Conservation (phyloP, 495 filamentous ascomycete genomes). For the Evernia prunastri region DNA sequence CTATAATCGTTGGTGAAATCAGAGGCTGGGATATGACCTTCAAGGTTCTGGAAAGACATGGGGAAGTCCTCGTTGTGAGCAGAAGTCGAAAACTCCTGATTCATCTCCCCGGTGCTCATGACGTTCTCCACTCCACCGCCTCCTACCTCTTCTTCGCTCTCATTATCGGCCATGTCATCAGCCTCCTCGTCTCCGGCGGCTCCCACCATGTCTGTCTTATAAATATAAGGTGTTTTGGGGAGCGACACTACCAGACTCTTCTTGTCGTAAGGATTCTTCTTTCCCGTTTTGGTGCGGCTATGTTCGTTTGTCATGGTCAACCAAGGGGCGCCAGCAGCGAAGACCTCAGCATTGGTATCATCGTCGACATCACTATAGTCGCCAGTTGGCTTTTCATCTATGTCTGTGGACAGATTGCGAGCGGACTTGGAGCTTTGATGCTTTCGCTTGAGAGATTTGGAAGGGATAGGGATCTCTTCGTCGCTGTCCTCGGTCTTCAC, state of each 20-base stretch:
- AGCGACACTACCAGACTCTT: conserved; percentile 2
- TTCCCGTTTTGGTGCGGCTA: not conserved
- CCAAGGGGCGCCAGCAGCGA: conserved; percentile 9
- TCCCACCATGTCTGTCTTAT: not conserved
- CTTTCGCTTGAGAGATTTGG: not conserved
- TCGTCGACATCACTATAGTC: not conserved
- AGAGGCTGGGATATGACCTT: no score
- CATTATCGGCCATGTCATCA: not conserved
- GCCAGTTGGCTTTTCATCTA: not conserved
- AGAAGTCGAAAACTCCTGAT: no score
- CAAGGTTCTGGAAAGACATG: no score
- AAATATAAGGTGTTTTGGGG: not conserved
- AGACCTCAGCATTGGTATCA: not conserved
- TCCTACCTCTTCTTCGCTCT: not conserved
- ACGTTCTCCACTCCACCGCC: not conserved
- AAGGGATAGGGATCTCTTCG: conserved; percentile 6
- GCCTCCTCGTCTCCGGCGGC: not conserved
- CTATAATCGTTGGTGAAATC: no score
- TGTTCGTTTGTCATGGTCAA: not conserved
- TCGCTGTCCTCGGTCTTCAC: conserved; percentile 12
- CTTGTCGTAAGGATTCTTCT: not conserved
- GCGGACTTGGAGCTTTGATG: not conserved
- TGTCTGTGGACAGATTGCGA: not conserved
- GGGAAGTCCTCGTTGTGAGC: no score
- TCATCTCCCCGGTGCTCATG: not conserved